phyloP scores from a whole-genome alignment of 2,329 filamentous ascomycete genomes.

The Neocatenulostroma microsporum region DNA sequence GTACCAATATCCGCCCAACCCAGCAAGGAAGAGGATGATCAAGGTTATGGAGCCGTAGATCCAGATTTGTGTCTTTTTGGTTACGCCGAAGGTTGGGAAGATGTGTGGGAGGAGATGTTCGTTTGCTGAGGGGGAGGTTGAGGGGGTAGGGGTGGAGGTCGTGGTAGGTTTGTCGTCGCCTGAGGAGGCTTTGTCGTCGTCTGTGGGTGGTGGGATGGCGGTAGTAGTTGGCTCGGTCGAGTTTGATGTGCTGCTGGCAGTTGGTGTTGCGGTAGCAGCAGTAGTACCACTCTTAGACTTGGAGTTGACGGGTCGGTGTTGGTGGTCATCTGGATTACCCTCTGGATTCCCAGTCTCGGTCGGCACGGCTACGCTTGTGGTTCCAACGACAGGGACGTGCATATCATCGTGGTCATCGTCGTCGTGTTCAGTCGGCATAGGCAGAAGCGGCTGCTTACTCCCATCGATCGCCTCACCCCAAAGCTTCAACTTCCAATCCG shows the following conservation, averaged over 20 bases:
- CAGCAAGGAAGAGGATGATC: constrained; percentile 74
- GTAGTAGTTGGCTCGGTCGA: too few species aligned
- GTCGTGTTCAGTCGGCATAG: constrained; percentile 74
- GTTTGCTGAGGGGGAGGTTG: constrained; percentile 28
- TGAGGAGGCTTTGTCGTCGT: constrained; percentile 23
- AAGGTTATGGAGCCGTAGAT: constrained; percentile 82
- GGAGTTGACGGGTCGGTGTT: constrained; percentile 51
- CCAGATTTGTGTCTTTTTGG: constrained; percentile 82
- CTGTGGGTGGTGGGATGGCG: constrained; percentile 26
- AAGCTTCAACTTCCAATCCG: constrained; percentile 87
- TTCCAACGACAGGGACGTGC: constrained; percentile 50
- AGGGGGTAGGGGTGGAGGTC: constrained; percentile 15
- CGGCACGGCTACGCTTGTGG: constrained; percentile 47
- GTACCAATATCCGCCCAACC: constrained; percentile 67
- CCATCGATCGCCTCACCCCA: constrained; percentile 85
- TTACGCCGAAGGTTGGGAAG: constrained; percentile 84
- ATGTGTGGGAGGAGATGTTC: constrained; percentile 67
- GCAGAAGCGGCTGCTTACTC: constrained; percentile 62
- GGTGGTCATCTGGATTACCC: constrained; percentile 41
- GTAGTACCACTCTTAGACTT: constrained; percentile 27
- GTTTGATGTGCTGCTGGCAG: constrained; percentile 15
- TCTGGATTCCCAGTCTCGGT: constrained; percentile 39
- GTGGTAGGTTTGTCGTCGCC: constrained; percentile 25
- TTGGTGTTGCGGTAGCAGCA: constrained; percentile 15
- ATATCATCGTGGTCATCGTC: constrained; percentile 74